Evolutionary conservation across 345 rosid genomes (phyloP), one percentile per base, ranked within the genome.

Genomic region (Salix udensis): DNA sequence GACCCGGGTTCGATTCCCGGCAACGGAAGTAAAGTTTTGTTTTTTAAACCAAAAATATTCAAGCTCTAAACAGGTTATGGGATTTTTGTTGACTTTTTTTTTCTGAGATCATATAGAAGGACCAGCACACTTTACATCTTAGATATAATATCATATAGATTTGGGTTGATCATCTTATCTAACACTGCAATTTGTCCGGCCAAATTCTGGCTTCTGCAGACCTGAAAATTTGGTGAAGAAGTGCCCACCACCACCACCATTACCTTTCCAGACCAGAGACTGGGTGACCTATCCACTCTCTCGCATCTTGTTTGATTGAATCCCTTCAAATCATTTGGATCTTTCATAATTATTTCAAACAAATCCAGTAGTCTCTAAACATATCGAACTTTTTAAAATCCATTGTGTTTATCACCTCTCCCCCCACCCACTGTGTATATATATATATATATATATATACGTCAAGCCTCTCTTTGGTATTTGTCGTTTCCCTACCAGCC

Each of bases 1-100:
- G 93, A 90, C 92, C 97, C 94, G 91, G 93, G 98, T 88, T 91
- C 92, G 88, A 91, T 93, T 93, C 89, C 94, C 94, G 94, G 91
- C 97, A 89, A 79, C 86, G 93, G 94, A 93, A 91, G 0, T 0
- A 3, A 3, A 1, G 4, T 19, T 50, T 1, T 42, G 1, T 0
- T 10, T 42, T 11, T 11, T 10, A 9, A 11, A 42, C 16, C 18
- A 14, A 2, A 13, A 4, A 46, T 10, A 12, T 44, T 44, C 0
- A 5, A 19, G 23, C 7, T 19, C 23, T 52, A 2, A 6, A 52
- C 58, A 18, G 10, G 23, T 19, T 52, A 5, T 52, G 58, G 58
- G 21, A 52, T 18, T 18, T 52, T 52, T 19, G 10, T 2, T 18
- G 23, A 52, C 23, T 7, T 19, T 19, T 50, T 46, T 12, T 14